Conservation (phyloP, 805 yeast species). For the Priceomyces castillae region DNA sequence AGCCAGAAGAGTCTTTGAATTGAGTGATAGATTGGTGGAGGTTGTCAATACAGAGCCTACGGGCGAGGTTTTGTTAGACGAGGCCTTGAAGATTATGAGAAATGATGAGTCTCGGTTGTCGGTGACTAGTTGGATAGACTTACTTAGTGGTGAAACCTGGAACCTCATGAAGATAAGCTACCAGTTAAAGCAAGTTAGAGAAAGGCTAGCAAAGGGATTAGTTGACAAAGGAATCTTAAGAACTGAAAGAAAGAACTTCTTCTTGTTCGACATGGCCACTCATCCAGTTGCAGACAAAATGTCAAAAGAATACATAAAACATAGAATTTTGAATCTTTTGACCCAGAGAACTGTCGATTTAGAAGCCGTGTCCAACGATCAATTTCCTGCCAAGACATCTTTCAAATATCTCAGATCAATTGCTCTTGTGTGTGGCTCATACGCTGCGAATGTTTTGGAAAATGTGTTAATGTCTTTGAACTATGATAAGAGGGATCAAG, state of each 20-base stretch:
- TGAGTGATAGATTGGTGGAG: constrained; percentile 83
- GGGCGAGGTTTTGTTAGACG: constrained; percentile 94
- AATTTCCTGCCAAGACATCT: constrained; percentile 66
- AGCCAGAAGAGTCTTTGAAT: constrained; percentile 82
- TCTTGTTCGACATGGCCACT: constrained; percentile 96
- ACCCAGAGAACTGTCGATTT: constrained; percentile 65
- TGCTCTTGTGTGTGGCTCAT: constrained; percentile 81
- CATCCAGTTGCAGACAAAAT: constrained; percentile 89
- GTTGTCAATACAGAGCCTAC: constrained; percentile 83
- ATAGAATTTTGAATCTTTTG: constrained; percentile 67
- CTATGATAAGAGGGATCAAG: constrained; percentile 83
- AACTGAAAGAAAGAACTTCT: constrained; percentile 92
- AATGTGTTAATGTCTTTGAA: constrained; percentile 74
- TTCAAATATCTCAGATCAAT: constrained; percentile 75
- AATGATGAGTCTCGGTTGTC: constrained; percentile 73
- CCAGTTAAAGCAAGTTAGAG: constrained; percentile 96
- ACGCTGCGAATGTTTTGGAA: constrained; percentile 95
- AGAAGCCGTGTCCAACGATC: constrained; percentile 42
- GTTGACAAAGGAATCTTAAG: constrained; percentile 96
- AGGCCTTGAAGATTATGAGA: constrained; percentile 86
- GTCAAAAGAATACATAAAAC: constrained; percentile 77
- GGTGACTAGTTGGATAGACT: constrained; percentile 89
- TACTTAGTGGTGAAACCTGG: constrained; percentile 96
- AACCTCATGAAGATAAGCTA: constrained; percentile 89
- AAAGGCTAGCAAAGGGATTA: constrained; percentile 90